Evolutionary conservation across 768 basidiomycete species (phyloP).

Genomic region (Rhizopogon sp.): DNA sequence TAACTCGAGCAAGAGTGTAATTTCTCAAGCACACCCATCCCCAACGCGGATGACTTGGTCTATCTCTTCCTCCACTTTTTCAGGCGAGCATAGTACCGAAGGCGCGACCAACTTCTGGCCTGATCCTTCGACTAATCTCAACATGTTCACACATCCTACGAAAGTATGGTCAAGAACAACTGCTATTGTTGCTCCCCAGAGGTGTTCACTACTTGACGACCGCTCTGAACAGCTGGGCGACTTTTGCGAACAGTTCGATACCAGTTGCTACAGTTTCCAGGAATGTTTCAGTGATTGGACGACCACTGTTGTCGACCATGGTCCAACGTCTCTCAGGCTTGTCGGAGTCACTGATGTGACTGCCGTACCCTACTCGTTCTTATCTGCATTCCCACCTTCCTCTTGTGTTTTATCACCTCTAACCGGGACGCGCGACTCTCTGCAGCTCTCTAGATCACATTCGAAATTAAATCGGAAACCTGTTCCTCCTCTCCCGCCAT

Average conservation of each 20-base stretch:
- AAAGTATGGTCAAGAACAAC: not conserved
- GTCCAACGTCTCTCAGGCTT: slow-evolving; percentile 19
- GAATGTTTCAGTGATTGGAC: not conserved
- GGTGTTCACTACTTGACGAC: not conserved
- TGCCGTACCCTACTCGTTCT: slow-evolving; percentile 17
- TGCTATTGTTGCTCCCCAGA: not conserved
- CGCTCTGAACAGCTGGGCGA: slow-evolving; percentile 1
- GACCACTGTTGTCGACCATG: not conserved
- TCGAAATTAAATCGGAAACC: slow-evolving; percentile 12
- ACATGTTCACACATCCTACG: not conserved
- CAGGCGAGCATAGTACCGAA: slow-evolving; percentile 1
- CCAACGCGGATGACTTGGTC: slow-evolving; percentile 4
- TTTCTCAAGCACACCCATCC: slow-evolving; percentile 2
- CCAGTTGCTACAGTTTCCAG: not conserved
- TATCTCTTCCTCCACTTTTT: slow-evolving; percentile 4
- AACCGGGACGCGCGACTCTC: slow-evolving; percentile 20
- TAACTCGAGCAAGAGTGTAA: not conserved
- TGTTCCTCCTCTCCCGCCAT: slow-evolving; percentile 14
- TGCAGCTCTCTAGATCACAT: slow-evolving; percentile 19
- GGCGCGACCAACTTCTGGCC: not conserved
- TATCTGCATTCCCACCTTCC: slow-evolving; percentile 18
- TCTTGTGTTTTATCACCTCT: slow-evolving; percentile 15
- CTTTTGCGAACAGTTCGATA: slow-evolving; percentile 4
- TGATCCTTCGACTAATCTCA: not conserved
- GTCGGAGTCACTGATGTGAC: slow-evolving; percentile 12